phyloP scores from a whole-genome alignment of 805 yeast genomes.

The Babjeviella inositovora region DNA sequence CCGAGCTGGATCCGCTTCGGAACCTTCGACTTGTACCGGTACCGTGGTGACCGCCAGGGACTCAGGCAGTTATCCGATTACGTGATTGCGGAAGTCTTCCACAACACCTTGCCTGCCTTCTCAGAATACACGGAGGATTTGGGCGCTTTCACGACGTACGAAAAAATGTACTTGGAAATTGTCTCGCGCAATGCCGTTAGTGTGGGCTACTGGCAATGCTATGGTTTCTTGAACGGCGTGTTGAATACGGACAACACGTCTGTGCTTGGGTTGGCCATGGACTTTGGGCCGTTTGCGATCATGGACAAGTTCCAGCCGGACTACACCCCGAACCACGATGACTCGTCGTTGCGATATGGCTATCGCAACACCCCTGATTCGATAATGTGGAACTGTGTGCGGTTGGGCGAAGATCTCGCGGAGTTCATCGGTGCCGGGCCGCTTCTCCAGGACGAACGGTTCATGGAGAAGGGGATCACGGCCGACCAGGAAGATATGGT shows the following conservation, averaged over 20 bases:
- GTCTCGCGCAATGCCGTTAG: slow-evolving; percentile 60
- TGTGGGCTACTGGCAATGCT: slow-evolving; percentile 77
- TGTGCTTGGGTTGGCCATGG: slow-evolving; percentile 74
- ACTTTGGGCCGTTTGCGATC: slow-evolving; percentile 90
- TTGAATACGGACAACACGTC: slow-evolving; percentile 91
- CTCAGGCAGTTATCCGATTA: slow-evolving; percentile 53
- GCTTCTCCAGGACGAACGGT: slow-evolving; percentile 23
- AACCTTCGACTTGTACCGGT: slow-evolving; percentile 67
- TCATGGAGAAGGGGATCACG: slow-evolving; percentile 21
- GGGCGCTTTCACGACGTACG: slow-evolving; percentile 40
- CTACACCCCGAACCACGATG: slow-evolving; percentile 87
- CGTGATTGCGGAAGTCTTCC: slow-evolving; percentile 48
- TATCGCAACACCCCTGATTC: slow-evolving; percentile 75
- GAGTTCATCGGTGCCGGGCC: slow-evolving; percentile 67
- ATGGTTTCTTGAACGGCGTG: slow-evolving; percentile 90
- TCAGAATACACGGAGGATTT: slow-evolving; percentile 5
- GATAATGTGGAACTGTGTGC: slow-evolving; percentile 85
- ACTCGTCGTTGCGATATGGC: slow-evolving; percentile 51
- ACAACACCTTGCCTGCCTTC: slow-evolving; percentile 13
- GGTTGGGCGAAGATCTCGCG: slow-evolving; percentile 73
- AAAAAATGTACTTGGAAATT: slow-evolving; percentile 54
- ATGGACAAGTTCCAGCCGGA: slow-evolving; percentile 73
- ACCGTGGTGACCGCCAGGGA: slow-evolving; percentile 54
- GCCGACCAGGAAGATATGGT: slow-evolving; percentile 34
- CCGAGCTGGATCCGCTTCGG: slow-evolving; percentile 83